phyloP scores from a whole-genome alignment of 1,139 yeast genomes.

The Geotrichum siamense region DNA sequence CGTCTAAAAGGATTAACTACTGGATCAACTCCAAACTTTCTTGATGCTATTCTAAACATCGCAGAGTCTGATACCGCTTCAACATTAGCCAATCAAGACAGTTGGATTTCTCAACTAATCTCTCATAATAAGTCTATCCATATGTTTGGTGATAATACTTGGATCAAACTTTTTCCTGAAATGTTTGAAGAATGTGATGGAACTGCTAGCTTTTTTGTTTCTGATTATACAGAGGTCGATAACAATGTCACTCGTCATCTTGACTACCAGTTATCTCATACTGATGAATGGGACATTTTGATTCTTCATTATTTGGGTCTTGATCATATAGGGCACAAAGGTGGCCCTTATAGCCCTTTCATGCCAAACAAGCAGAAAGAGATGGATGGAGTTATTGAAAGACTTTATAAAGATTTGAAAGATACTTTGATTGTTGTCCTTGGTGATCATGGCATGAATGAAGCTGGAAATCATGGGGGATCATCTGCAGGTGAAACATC shows the following conservation, averaged over 20 bases:
- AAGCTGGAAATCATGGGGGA: constrained; percentile 93
- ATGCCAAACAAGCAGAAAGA: constrained; percentile 80
- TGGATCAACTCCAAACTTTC: constrained; percentile 88
- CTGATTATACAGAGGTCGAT: constrained; percentile 92
- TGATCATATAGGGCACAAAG: constrained; percentile 96
- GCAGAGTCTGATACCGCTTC: constrained; percentile 87
- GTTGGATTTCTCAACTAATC: constrained; percentile 72
- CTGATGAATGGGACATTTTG: constrained; percentile 66
- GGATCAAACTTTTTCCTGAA: constrained; percentile 80
- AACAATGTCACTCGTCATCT: constrained; percentile 86
- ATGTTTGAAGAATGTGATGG: constrained; percentile 68
- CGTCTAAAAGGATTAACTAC: constrained; percentile 90
- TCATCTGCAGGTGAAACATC: constrained; percentile 88
- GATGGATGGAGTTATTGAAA: constrained; percentile 63
- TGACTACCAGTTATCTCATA: constrained; percentile 43
- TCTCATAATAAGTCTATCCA: constrained; percentile 45
- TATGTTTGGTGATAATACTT: constrained; percentile 96
- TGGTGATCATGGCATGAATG: constrained; percentile 94
- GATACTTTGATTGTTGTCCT: constrained; percentile 64
- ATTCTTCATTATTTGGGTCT: constrained; percentile 87
- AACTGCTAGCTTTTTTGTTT: constrained; percentile 87
- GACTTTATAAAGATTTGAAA: constrained; percentile 48
- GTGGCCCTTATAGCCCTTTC: constrained; percentile 74
- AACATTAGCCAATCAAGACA: constrained; percentile 67
- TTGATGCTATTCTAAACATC: constrained; percentile 88